Conservation (phyloP, 1,284 basidiomycete genomes). For the Sanghuangporus sanghuang region DNA sequence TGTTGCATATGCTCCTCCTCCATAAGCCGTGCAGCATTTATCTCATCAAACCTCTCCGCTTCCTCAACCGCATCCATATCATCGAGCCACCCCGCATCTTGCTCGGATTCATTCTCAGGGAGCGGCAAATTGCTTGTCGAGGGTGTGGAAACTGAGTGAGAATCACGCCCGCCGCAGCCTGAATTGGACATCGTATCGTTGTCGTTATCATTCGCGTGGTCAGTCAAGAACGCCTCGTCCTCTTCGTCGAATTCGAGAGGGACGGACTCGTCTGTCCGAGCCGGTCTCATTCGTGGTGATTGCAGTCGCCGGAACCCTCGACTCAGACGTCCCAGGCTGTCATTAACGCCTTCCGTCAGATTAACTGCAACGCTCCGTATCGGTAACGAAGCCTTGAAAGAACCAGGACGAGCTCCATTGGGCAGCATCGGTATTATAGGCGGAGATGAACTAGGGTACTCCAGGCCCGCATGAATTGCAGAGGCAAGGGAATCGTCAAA, state of each 20-base stretch:
- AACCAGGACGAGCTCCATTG: slow-evolving; percentile 50
- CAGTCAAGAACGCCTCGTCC: slow-evolving; percentile 51
- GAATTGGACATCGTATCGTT: slow-evolving; percentile 26
- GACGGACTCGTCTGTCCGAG: slow-evolving; percentile 33
- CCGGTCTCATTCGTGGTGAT: slow-evolving; percentile 29
- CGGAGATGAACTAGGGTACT: slow-evolving; percentile 41
- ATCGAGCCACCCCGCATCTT: slow-evolving; percentile 46
- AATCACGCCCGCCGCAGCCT: slow-evolving; percentile 26
- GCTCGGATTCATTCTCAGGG: slow-evolving; percentile 48
- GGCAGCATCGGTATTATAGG: slow-evolving; percentile 72
- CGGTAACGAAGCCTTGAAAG: slow-evolving; percentile 50
- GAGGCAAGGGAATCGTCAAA: slow-evolving; percentile 77
- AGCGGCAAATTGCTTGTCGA: slow-evolving; percentile 32
- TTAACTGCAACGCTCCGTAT: slow-evolving; percentile 44
- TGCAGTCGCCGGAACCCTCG: slow-evolving; percentile 48
- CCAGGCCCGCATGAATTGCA: slow-evolving; percentile 64
- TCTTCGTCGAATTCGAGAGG: slow-evolving; percentile 69
- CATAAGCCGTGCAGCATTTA: slow-evolving; percentile 52
- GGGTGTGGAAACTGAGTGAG: slow-evolving; percentile 34
- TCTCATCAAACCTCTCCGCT: slow-evolving; percentile 59
- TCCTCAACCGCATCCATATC: slow-evolving; percentile 56
- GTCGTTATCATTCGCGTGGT: slow-evolving; percentile 17
- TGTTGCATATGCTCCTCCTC: slow-evolving; percentile 42
- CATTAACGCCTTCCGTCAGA: slow-evolving; percentile 55
- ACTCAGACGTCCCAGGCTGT: slow-evolving; percentile 46